Conservation (phyloP, 768 basidiomycete species). For the Termitomyces sp. region DNA sequence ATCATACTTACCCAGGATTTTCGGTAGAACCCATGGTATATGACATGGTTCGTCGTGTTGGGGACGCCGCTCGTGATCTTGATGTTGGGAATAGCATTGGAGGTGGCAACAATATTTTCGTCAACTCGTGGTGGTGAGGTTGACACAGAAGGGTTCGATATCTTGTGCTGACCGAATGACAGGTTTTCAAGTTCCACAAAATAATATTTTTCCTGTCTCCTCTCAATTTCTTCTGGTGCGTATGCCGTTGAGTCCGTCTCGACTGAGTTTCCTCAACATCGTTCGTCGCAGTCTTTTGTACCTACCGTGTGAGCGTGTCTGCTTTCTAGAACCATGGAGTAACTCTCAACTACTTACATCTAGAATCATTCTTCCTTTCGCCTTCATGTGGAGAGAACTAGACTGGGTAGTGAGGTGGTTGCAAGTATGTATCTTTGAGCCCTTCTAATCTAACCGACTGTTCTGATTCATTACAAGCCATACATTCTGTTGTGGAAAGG, state of each 20-base stretch:
- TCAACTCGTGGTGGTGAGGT: conserved; percentile 37
- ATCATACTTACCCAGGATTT: background rate
- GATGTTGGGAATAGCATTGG: conserved; percentile 41
- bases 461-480: conserved; percentile 37
- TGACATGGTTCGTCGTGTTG: conserved; percentile 33
- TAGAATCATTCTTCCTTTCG: conserved; percentile 47
- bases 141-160: background rate
- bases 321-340: background rate
- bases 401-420: conserved; percentile 56
- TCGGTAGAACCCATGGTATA: conserved; percentile 29
- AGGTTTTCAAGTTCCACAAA: conserved; percentile 53
- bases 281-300: conserved; percentile 47
- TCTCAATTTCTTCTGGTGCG: conserved; percentile 42
- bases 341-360: background rate
- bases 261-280: background rate
- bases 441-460: background rate
- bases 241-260: background rate
- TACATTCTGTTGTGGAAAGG: conserved; percentile 57
- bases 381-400: conserved; percentile 43
- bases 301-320: conserved; percentile 39
- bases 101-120: conserved; percentile 42
- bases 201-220: conserved; percentile 49
- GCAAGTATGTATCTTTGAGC: conserved; percentile 39
- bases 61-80: conserved; percentile 41
- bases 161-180: background rate